phyloP scores from a whole-genome alignment of 441 rosid species.

The Populus trichocarpa region DNA sequence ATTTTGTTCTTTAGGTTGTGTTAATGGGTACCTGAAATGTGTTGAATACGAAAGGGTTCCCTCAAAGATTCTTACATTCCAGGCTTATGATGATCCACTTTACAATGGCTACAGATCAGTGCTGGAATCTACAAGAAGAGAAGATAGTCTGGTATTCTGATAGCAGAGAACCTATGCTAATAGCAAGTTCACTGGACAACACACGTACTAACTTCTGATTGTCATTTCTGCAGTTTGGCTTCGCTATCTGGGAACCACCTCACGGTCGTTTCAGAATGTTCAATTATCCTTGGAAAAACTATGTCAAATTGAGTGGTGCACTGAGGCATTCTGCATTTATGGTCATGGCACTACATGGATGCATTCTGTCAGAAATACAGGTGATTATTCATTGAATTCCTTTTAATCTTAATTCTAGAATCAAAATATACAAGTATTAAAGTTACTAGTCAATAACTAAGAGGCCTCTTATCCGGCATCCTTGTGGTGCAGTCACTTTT shows the following conservation, averaged over 20 bases:
- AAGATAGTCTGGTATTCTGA: slow-evolving; percentile 43
- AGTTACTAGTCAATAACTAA: not conserved
- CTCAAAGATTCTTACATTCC: slow-evolving; percentile 59
- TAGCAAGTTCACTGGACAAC: not conserved
- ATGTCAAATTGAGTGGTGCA: slow-evolving; percentile 57
- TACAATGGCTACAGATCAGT: slow-evolving; percentile 63
- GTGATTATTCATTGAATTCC: slow-evolving; percentile 19
- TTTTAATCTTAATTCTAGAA: not conserved
- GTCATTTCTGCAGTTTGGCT: slow-evolving; percentile 44
- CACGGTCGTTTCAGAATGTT: slow-evolving; percentile 66
- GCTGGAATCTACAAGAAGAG: slow-evolving; percentile 59
- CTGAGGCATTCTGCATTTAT: slow-evolving; percentile 77
- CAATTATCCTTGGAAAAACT: slow-evolving; percentile 61
- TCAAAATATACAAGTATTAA: not conserved
- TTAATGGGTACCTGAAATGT: slow-evolving; percentile 54
- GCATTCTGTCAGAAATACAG: slow-evolving; percentile 77
- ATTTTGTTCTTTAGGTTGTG: slow-evolving; percentile 38
- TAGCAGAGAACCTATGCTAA: not conserved
- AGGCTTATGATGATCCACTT: slow-evolving; percentile 63
- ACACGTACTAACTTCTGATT: not conserved
- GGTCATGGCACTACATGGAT: slow-evolving; percentile 83
- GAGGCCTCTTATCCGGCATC: not conserved
- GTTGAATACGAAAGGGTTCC: slow-evolving; percentile 57
- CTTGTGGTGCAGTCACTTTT: not conserved
- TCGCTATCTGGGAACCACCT: slow-evolving; percentile 81